Percentiles rank a stretch among this genome's conserved stretches.
These are phyloP conservation scores for Bathelium albidoporum DNA, from an alignment of 495 filamentous ascomycete genomes.

Conservation along the genomic window DNA sequence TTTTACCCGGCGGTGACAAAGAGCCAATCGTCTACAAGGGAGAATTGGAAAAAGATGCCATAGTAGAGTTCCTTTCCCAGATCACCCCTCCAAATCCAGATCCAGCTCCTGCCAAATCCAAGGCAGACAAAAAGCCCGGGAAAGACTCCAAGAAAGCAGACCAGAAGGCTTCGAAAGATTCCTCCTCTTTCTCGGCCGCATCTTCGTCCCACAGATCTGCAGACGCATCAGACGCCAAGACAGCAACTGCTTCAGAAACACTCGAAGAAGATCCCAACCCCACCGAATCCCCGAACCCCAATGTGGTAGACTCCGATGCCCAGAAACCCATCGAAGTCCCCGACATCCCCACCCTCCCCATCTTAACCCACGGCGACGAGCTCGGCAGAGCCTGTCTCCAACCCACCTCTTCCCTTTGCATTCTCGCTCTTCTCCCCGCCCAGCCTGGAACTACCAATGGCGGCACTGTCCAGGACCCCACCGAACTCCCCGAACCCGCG, in stretches of 20 bases:
- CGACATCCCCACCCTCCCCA: constrained; percentile 39
- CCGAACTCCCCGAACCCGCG: constrained; percentile 38
- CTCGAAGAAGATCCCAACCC: constrained; percentile 35
- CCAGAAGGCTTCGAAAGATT: constrained; percentile 39
- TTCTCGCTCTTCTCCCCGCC: constrained; percentile 66
- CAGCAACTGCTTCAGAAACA: constrained; percentile 32
- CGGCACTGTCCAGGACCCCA: neutral
- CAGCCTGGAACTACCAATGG: constrained; percentile 23
- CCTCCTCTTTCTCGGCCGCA: constrained; percentile 34
- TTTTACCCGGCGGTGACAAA: constrained; percentile 63
- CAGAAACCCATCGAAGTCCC: constrained; percentile 41
- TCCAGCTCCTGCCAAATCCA: constrained; percentile 41
- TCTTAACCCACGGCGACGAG: constrained; percentile 41
- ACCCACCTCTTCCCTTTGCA: constrained; percentile 69
- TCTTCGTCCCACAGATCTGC: constrained; percentile 35
- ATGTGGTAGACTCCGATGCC: constrained; percentile 32
- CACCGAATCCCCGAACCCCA: constrained; percentile 39
- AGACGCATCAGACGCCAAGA: constrained; percentile 29
- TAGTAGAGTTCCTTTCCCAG: constrained; percentile 76
- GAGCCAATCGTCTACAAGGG: constrained; percentile 68
- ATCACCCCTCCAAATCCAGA: constrained; percentile 65
- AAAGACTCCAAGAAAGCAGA: constrained; percentile 43
- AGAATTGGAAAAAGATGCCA: constrained; percentile 72
- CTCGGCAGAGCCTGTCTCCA: constrained; percentile 63
- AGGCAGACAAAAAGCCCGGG: constrained; percentile 29